Conservation (phyloP, 352 stramenopile genomes). For the Poterioochromonas sp. region DNA sequence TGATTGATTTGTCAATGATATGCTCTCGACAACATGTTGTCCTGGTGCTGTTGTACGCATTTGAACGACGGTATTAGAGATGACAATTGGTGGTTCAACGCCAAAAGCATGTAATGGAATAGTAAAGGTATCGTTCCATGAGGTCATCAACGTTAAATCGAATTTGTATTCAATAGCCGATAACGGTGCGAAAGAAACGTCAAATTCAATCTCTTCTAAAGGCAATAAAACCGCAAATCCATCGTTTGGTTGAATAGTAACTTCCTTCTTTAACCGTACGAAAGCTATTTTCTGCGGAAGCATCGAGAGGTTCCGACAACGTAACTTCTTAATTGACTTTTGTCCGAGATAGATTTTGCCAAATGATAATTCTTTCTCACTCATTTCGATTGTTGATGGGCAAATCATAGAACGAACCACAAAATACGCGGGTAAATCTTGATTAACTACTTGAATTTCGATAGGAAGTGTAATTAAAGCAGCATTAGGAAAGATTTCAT, state of each 20-base stretch:
- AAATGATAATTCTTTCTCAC: constrained; percentile 49
- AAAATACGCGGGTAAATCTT: constrained; percentile 58
- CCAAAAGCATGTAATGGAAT: constrained; percentile 49
- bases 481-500: background rate
- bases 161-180: constrained; percentile 48
- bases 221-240: constrained; percentile 57
- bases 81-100: constrained; percentile 48
- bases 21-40: constrained; percentile 47
- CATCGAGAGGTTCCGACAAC: constrained; percentile 50
- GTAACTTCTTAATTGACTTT: constrained; percentile 43
- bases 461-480: constrained; percentile 42
- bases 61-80: constrained; percentile 52
- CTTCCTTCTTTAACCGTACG: constrained; percentile 44
- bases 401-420: constrained; percentile 50
- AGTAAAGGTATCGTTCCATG: constrained; percentile 50
- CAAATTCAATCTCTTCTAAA: constrained; percentile 43
- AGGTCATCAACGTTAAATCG: constrained; percentile 49
- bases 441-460: constrained; percentile 44
- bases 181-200: constrained; percentile 52
- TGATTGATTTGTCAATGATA: constrained; percentile 52
- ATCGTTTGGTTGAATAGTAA: constrained; percentile 55
- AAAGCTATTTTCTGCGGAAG: constrained; percentile 60
- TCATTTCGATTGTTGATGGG: constrained; percentile 43
- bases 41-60: constrained; percentile 49
- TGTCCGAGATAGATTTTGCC: constrained; percentile 53